phyloP scores from a whole-genome alignment of 1,284 basidiomycete genomes.

The Peniophora sp. region DNA sequence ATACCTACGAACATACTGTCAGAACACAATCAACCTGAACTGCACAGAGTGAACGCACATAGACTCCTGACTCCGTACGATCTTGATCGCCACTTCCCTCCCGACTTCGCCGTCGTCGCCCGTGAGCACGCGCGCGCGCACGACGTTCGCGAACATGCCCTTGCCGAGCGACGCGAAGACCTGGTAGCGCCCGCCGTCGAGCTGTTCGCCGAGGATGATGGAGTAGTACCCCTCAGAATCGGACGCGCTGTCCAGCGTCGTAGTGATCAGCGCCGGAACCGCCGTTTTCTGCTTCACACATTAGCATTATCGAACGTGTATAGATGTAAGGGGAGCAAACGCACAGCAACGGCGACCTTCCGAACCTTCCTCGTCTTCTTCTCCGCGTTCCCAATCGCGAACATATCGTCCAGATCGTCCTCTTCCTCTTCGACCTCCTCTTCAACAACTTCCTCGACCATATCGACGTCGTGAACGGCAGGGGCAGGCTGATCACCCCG shows the following conservation, averaged over 20 bases:
- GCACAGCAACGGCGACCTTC: slow-evolving; percentile 29
- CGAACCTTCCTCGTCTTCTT: slow-evolving; percentile 56
- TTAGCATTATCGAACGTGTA: slow-evolving; percentile 7
- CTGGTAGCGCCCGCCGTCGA: slow-evolving; percentile 91
- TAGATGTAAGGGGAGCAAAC: neutral
- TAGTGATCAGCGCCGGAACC: slow-evolving; percentile 59
- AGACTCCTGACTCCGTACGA: slow-evolving; percentile 91
- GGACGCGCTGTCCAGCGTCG: slow-evolving; percentile 64
- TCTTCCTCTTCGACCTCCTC: slow-evolving; percentile 53
- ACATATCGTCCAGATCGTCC: slow-evolving; percentile 87
- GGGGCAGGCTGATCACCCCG: slow-evolving; percentile 32
- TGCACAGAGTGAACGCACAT: slow-evolving; percentile 60
- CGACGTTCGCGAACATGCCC: slow-evolving; percentile 98
- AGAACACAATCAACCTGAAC: slow-evolving; percentile 1
- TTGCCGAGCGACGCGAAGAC: slow-evolving; percentile 93
- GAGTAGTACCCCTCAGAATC: slow-evolving; percentile 96
- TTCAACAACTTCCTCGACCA: slow-evolving; percentile 46
- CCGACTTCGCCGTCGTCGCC: slow-evolving; percentile 56
- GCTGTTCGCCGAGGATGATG: slow-evolving; percentile 88
- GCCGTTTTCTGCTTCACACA: slow-evolving; percentile 37
- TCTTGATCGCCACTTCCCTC: slow-evolving; percentile 96
- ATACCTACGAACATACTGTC: slow-evolving; percentile 49
- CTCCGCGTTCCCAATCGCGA: slow-evolving; percentile 55
- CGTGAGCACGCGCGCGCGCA: slow-evolving; percentile 80
- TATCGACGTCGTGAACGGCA: slow-evolving; percentile 39